phyloP scores from a whole-genome alignment of 1,284 basidiomycete species.

The Vanrija humicola region DNA sequence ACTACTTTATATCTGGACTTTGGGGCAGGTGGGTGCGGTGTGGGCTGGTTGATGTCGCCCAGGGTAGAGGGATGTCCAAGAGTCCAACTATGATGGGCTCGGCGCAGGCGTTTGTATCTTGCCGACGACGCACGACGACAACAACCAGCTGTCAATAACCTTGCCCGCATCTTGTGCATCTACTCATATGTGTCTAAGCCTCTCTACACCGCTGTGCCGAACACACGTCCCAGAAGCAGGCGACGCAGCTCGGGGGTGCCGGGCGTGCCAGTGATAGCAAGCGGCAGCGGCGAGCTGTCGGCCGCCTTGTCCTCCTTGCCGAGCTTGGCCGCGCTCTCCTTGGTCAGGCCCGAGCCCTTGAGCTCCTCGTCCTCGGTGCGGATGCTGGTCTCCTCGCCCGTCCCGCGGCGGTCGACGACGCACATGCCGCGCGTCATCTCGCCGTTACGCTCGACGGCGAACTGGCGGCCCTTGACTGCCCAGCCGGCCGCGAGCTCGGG shows the following conservation, averaged over 20 bases:
- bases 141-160: no score
- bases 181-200: background rate
- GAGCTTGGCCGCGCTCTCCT: background rate
- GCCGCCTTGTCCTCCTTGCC: constrained; percentile 18
- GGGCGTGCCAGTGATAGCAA: constrained; percentile 36
- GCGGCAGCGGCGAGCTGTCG: constrained; percentile 22
- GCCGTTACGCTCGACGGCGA: constrained; percentile 48
- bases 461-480: constrained; percentile 35
- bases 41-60: no score
- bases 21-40: no score
- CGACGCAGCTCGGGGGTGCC: constrained; percentile 35
- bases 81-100: no score
- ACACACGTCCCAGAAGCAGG: constrained; percentile 40
- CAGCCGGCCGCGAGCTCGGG: constrained; percentile 29
- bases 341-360: background rate
- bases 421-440: constrained; percentile 52
- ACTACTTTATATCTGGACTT: no score
- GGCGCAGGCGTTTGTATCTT: no score
- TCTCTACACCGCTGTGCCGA: constrained; percentile 25
- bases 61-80: no score
- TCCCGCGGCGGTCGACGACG: constrained; percentile 49
- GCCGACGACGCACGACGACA: no score
- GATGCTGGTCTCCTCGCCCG: constrained; percentile 26
- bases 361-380: constrained; percentile 32
- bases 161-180: no score